Conservation (phyloP, 352 stramenopile genomes). For the Pythium scleroteichum region DNA sequence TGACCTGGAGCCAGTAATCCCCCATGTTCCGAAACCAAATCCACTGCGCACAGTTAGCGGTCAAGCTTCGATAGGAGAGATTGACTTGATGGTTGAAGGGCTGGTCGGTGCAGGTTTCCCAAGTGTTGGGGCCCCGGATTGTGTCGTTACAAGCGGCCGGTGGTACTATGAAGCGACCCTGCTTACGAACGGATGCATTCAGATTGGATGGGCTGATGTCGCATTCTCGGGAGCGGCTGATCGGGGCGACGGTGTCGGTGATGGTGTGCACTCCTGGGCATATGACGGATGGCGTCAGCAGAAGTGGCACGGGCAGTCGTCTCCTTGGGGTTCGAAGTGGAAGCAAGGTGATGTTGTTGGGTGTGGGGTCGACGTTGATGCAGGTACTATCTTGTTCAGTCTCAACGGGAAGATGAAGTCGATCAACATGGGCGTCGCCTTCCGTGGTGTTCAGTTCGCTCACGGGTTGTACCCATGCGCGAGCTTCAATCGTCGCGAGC, state of each 20-base stretch:
- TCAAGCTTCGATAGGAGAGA: conserved; percentile 83
- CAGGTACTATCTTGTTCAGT: conserved; percentile 89
- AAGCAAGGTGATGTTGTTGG: conserved; percentile 92
- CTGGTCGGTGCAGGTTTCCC: conserved; percentile 84
- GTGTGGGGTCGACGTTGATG: conserved; percentile 87
- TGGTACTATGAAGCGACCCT: conserved; percentile 95
- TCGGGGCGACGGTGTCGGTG: conserved; percentile 90
- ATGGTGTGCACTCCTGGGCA: conserved; percentile 91
- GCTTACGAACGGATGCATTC: conserved; percentile 91
- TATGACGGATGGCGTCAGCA: conserved; percentile 93
- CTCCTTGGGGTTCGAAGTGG: conserved; percentile 89
- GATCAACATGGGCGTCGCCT: conserved; percentile 85
- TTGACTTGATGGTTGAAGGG: conserved; percentile 85
- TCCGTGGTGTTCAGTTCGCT: conserved; percentile 79
- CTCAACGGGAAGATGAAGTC: conserved; percentile 91
- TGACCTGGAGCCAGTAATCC: background rate
- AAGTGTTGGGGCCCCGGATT: conserved; percentile 81
- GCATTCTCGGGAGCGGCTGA: conserved; percentile 87
- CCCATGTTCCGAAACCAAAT: conserved; percentile 54
- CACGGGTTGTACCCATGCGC: conserved; percentile 85
- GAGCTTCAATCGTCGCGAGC: conserved; percentile 86
- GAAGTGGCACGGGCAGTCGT: conserved; percentile 88
- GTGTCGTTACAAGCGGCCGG: conserved; percentile 67
- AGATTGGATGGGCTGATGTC: conserved; percentile 93
- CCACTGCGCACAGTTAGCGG: conserved; percentile 82